phyloP scores from a whole-genome alignment of 148 eudicot genomes.

The Fallopia convolvulus region DNA sequence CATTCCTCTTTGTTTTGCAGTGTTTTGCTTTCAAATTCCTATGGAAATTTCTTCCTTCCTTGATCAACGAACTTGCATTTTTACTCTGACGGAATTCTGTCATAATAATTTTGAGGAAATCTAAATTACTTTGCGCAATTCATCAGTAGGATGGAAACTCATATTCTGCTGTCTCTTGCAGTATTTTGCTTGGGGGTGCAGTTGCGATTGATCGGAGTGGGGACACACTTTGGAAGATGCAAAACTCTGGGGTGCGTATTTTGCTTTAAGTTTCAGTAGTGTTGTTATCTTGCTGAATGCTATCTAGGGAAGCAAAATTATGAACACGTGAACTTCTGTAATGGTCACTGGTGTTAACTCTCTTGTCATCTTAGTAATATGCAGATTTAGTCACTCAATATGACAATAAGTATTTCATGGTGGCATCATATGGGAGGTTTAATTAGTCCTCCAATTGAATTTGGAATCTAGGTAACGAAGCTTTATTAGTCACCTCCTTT shows the following conservation, averaged over 20 bases:
- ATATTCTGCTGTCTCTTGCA: constrained; percentile 17
- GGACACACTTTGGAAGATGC: constrained; percentile 45
- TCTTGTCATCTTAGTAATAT: background rate
- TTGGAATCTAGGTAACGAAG: background rate
- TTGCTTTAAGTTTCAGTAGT: background rate
- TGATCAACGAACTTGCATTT: background rate
- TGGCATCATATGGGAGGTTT: background rate
- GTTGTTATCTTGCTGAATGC: background rate
- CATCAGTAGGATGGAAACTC: background rate
- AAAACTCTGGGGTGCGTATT: constrained; percentile 50
- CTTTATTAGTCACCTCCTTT: background rate
- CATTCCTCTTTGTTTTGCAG: background rate
- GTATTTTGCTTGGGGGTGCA: constrained; percentile 45
- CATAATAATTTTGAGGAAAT: background rate
- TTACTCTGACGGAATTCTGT: background rate
- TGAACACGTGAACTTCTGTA: background rate
- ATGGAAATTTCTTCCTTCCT: background rate
- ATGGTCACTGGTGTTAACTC: background rate
- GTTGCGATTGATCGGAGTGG: constrained; percentile 34
- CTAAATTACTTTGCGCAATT: background rate
- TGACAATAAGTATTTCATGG: background rate
- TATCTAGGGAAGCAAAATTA: background rate
- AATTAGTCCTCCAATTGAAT: background rate
- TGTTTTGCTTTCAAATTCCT: background rate
- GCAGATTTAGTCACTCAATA: background rate